Conservation (phyloP, 2,329 filamentous ascomycete species). For the Ceratocystis lukuohia region DNA sequence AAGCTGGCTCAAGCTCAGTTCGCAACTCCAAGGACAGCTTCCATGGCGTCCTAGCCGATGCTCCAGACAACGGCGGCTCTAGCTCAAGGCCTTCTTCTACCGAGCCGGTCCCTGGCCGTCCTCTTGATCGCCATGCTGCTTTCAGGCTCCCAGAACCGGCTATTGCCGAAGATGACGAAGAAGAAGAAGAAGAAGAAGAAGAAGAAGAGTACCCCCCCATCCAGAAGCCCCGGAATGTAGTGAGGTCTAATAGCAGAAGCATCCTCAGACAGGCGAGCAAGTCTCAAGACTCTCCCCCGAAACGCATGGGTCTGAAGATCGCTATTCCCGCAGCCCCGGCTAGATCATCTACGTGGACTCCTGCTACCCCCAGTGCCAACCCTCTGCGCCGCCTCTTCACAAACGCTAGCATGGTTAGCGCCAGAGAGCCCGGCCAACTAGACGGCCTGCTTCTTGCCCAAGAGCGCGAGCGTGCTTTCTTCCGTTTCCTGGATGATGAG, state of each 20-base stretch:
- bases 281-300: background rate
- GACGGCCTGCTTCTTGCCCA: conserved; percentile 49
- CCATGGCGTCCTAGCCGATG: background rate
- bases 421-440: conserved; percentile 25
- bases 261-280: conserved; percentile 10
- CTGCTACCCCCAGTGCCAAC: conserved; percentile 23
- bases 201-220: background rate
- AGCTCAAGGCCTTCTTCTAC: background rate
- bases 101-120: background rate
- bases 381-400: conserved; percentile 28
- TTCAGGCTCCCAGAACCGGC: conserved; percentile 45
- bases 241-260: background rate
- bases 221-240: conserved; percentile 3
- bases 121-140: conserved; percentile 21
- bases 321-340: background rate
- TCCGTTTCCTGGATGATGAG: conserved; percentile 68
- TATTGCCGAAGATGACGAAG: conserved; percentile 26
- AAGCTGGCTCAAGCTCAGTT: conserved; percentile 1
- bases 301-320: conserved; percentile 4
- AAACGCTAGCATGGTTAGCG: conserved; percentile 21
- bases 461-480: conserved; percentile 70
- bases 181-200: background rate
- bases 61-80: background rate
- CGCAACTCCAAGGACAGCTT: conserved; percentile 8
- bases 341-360: conserved; percentile 2